phyloP scores from a whole-genome alignment of 2,329 filamentous ascomycete species.

The Curvularia sp. region DNA sequence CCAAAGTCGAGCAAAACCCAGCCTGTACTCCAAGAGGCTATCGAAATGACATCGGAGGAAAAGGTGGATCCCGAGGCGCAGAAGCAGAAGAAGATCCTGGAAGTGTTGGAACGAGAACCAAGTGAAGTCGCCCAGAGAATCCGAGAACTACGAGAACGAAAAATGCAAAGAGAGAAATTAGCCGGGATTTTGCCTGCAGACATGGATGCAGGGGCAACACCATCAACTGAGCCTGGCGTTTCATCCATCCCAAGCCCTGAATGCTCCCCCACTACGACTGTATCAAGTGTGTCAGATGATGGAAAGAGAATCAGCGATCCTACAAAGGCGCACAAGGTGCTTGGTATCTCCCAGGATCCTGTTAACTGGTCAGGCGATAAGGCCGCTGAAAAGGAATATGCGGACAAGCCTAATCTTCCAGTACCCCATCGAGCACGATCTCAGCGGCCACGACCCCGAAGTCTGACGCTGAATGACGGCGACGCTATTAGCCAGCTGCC shows the following conservation, averaged over 20 bases:
- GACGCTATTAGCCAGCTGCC: constrained; percentile 47
- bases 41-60: constrained; percentile 18
- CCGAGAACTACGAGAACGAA: constrained; percentile 63
- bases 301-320: constrained; percentile 35
- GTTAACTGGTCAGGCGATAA: constrained; percentile 9
- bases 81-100: constrained; percentile 40
- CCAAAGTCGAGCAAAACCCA: constrained; percentile 39
- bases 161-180: constrained; percentile 60
- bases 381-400: constrained; percentile 7
- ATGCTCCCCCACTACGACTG: constrained; percentile 42
- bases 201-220: constrained; percentile 52
- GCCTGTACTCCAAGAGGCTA: constrained; percentile 37
- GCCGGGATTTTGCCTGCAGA: constrained; percentile 42
- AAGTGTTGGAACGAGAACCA: constrained; percentile 53
- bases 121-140: constrained; percentile 66
- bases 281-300: constrained; percentile 42
- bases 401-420: constrained; percentile 14
- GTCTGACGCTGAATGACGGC: constrained; percentile 44
- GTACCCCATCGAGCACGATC: constrained; percentile 26
- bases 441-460: constrained; percentile 37
- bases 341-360: constrained; percentile 44
- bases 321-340: constrained; percentile 52
- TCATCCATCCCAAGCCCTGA: constrained; percentile 40
- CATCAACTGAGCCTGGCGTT: constrained; percentile 44
- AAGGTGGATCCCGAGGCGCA: constrained; percentile 26